These are phyloP conservation scores for Gonium pectorale DNA, from an alignment of 139 green algal species.

Conservation along the genomic window DNA sequence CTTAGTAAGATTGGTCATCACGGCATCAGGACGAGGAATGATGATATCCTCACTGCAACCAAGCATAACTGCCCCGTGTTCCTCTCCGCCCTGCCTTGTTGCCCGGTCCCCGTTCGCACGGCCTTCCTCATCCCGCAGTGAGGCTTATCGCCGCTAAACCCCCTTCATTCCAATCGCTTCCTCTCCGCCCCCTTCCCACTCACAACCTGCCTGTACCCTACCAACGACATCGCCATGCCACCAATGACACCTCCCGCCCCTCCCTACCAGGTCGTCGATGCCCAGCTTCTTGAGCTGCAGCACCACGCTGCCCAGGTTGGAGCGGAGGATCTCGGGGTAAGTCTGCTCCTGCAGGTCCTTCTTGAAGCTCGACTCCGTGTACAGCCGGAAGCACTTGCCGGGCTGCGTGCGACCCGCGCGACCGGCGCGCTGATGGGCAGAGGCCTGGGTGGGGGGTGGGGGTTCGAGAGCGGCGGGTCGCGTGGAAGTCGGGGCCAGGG, in stretches of 20 bases:
- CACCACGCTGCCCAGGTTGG: conserved; percentile 97
- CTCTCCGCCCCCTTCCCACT: background rate
- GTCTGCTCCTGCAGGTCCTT: conserved; percentile 99
- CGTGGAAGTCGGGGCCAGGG: no score
- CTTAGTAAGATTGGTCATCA: background rate
- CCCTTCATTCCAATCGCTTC: no score
- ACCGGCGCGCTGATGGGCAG: conserved; percentile 95
- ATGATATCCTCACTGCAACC: conserved; percentile 58
- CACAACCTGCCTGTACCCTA: no score
- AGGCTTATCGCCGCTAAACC: no score
- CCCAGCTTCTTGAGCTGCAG: conserved; percentile 99
- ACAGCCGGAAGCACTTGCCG: conserved; percentile 99
- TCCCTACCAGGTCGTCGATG: conserved; percentile 96
- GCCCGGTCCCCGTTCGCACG: no score
- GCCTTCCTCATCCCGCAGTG: no score
- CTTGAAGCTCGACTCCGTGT: conserved; percentile 96
- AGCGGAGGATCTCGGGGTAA: conserved; percentile 99
- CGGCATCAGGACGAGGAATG: conserved; percentile 83
- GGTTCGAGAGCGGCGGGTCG: no score
- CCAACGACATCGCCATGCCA: background rate
- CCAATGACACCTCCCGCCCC: background rate
- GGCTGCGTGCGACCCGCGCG: conserved; percentile 96
- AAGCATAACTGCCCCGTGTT: background rate
- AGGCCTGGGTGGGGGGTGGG: no score
- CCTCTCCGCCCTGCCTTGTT: no score